phyloP scores from a whole-genome alignment of 2,329 filamentous ascomycete species.

The Nemania bipapillata region DNA sequence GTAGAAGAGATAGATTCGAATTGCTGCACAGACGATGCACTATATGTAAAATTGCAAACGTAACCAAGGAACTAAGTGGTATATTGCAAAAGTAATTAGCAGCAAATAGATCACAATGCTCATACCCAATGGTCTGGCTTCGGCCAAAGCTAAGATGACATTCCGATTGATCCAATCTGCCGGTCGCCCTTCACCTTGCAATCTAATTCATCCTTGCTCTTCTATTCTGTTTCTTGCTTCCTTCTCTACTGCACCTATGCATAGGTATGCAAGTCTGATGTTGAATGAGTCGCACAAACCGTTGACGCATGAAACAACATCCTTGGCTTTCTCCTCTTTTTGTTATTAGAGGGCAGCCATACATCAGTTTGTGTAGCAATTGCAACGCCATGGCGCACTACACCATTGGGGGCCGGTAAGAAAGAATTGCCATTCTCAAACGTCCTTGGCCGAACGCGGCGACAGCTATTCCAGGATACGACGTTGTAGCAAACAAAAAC shows the following conservation, averaged over 20 bases:
- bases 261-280: background rate
- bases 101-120: slow-evolving; percentile 22
- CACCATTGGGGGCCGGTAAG: background rate
- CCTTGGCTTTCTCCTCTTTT: slow-evolving; percentile 3
- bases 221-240: background rate
- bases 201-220: background rate
- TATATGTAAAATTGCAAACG: background rate
- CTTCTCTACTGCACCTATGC: slow-evolving; percentile 5
- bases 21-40: slow-evolving; percentile 12
- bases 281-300: slow-evolving; percentile 18
- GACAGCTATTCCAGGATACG: slow-evolving; percentile 15
- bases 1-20: background rate
- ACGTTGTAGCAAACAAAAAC: slow-evolving; percentile 1
- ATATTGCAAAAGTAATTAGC: slow-evolving; percentile 2
- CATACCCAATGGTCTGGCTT: slow-evolving; percentile 1
- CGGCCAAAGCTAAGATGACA: slow-evolving; percentile 19
- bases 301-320: slow-evolving; percentile 21
- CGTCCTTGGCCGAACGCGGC: slow-evolving; percentile 9
- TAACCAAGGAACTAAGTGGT: background rate
- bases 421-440: slow-evolving; percentile 9
- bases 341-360: slow-evolving; percentile 9
- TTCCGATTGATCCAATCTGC: slow-evolving; percentile 6
- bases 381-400: slow-evolving; percentile 17
- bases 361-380: slow-evolving; percentile 29
- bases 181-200: slow-evolving; percentile 10